Evolutionary conservation across 495 filamentous ascomycete genomes (phyloP), one percentile per base, ranked within the genome.

Genomic region (Filosporella fistucella): DNA sequence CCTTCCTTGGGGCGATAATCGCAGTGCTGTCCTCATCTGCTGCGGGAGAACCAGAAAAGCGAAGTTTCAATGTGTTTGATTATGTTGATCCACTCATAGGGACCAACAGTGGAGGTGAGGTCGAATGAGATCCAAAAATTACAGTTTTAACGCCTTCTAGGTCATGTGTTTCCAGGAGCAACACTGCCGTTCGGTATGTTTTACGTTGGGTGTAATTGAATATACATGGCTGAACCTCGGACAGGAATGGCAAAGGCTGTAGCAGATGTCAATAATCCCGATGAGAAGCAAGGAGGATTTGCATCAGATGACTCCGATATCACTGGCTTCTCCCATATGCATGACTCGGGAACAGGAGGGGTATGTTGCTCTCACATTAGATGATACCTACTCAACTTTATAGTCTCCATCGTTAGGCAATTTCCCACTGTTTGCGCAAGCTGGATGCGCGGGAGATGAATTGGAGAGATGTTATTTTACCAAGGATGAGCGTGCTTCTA

Each of bases 201-300:
- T 35, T 6, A 28, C 12, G n/a, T 11, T 22, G 8, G 21, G 26
- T 21, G 14, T n/a, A 6, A 10, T 45, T 17, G 22, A 21, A 14
- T 6, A 22, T n/a, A n/a, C n/a, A n/a, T n/a, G 13, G n/a, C n/a
- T 36, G 50, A 33, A 51, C 23, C 7, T 23, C 18, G 32, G 18
- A 17, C n/a, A 35, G 75, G 84, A 29, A 86, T 90, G 78, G 85
- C 81, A 41, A 89, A 89, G 63, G 84, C 86, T 9, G 83, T 87
- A 0, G 80, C 85, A 33, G 86, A 91, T 58, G 83, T 81, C 7
- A 40, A 57, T 21, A 41, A 36, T 17, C 52, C 44, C 2, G 42
- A 55, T 18, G 78, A 48, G 34, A 85, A 84, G 34, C 30, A 43
- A 54, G 85, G 80, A 10, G 86, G 86, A 2, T 91, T 88, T 55